Evolutionary conservation across 164 flowering plant genomes (phyloP), one percentile per base, ranked within the genome.

Genomic region (Magnolia sinica): DNA sequence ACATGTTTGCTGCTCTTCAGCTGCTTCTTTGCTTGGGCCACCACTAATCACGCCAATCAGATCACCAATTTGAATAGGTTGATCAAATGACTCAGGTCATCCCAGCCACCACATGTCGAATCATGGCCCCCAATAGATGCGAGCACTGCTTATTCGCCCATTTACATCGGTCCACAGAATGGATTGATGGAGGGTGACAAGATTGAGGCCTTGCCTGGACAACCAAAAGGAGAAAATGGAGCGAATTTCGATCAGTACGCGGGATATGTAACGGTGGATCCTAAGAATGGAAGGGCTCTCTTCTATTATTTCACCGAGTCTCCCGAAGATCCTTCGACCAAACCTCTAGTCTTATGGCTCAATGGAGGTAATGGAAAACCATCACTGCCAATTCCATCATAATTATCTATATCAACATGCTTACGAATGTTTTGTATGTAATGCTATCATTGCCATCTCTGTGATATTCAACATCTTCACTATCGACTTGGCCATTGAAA

Each of bases 171-270:
- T 1, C 20, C 67, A 7, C 88, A 87, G 55, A 76, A 79, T 29
- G 87, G 85, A 19, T 24, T 76, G 76, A 87, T 64, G 81, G 80
- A 80, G 59, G 75, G 73, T 13, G 88, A 87, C 76, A 86, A 84
- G 83, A 82, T 89, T 13, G 78, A 29, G 0, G 20, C 24, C 5
- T 79, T 89, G 80, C 92, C 92, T 0, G 90, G 92, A 11, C 90
- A 89, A 66, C 92, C 90, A 0, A 64, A 79, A 4, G 85, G 82
- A 19, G 86, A 89, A 0, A 64, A 79, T 4, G 85, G 82, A 19
- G 86, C 83, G 37, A 68, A 84, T 49, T 89, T 89, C 50, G 77
- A 85, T 73, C 92, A 87, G 82, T 89, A 86, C 73, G 76, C 84
- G 5, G 90, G 91, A 1, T 86, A 86, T 69, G 82, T 89, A 1